Conservation (phyloP, 2,329 filamentous ascomycete species). For the Dactylella cylindrospora region DNA sequence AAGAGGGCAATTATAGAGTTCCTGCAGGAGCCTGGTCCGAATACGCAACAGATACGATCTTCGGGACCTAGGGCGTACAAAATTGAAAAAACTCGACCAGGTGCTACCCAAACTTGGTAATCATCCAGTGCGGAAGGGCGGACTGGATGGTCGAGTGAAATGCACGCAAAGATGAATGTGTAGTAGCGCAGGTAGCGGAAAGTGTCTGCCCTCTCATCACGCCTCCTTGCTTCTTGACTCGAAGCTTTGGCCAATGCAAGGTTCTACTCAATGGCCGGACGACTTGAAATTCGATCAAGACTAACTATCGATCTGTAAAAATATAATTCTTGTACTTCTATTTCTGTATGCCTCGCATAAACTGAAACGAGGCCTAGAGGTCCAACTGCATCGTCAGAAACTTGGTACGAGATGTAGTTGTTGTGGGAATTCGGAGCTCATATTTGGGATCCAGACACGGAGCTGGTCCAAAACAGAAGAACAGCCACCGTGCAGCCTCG, state of each 20-base stretch:
- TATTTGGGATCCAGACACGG: not conserved
- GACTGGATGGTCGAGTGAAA: not conserved
- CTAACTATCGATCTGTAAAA: not conserved
- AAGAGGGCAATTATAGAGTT: slow-evolving; percentile 35
- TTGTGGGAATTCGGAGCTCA: not conserved
- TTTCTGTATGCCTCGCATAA: slow-evolving; percentile 2
- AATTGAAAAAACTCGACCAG: slow-evolving; percentile 29
- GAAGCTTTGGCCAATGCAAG: slow-evolving; percentile 40
- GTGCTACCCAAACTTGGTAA: slow-evolving; percentile 30
- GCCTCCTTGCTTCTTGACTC: slow-evolving; percentile 34
- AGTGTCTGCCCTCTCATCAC: slow-evolving; percentile 7
- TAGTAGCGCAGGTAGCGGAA: slow-evolving; percentile 21
- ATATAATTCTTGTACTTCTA: slow-evolving; percentile 6
- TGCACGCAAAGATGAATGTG: not conserved
- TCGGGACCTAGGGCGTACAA: slow-evolving; percentile 37
- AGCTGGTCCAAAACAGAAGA: slow-evolving; percentile 1
- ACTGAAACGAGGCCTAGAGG: slow-evolving; percentile 5
- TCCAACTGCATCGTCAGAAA: not conserved
- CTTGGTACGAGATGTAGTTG: not conserved
- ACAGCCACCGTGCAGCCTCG: slow-evolving; percentile 1
- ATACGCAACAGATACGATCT: slow-evolving; percentile 35
- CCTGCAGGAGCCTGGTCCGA: slow-evolving; percentile 35
- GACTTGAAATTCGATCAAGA: not conserved
- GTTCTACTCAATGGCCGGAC: not conserved
- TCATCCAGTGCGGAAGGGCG: slow-evolving; percentile 11